phyloP scores from a whole-genome alignment of 1,139 yeast genomes.

The Hanseniaspora sp. region DNA sequence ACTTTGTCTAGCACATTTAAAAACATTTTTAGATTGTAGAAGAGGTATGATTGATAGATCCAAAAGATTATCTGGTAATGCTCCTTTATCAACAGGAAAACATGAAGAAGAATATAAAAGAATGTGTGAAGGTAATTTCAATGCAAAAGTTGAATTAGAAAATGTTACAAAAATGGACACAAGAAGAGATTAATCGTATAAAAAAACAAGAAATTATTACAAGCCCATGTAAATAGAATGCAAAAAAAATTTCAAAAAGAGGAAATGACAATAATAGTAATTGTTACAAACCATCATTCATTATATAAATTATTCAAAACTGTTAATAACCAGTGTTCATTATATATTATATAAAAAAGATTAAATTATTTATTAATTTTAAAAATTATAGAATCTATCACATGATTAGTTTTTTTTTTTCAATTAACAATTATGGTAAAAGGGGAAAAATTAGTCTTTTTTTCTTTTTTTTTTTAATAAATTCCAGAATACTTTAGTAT shows the following conservation, averaged over 20 bases:
- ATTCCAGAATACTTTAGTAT: too few species aligned
- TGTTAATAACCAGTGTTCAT: too few species aligned
- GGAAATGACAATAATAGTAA: neutral
- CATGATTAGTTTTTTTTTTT: too few species aligned
- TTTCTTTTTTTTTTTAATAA: too few species aligned
- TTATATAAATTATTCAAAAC: too few species aligned
- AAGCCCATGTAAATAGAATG: neutral
- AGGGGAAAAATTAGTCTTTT: too few species aligned
- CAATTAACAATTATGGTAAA: too few species aligned
- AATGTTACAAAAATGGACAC: conserved; percentile 49
- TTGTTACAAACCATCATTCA: too few species aligned
- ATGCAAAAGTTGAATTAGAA: conserved; percentile 66
- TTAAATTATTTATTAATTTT: too few species aligned
- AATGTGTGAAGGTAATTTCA: conserved; percentile 66
- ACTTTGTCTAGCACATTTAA: conserved; percentile 72
- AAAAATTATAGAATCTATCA: too few species aligned
- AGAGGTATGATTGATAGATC: conserved; percentile 79
- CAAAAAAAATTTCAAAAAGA: neutral
- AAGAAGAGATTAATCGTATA: conserved; percentile 10
- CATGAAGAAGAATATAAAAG: conserved; percentile 79
- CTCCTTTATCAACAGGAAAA: conserved; percentile 82
- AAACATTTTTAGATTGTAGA: conserved; percentile 79
- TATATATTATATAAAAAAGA: too few species aligned
- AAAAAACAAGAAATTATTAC: conserved; percentile 18
- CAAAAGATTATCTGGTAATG: conserved; percentile 87